These are phyloP conservation scores for Sporothrix dimorphospora DNA, from an alignment of 2,329 filamentous ascomycete species.

Conservation along the genomic window DNA sequence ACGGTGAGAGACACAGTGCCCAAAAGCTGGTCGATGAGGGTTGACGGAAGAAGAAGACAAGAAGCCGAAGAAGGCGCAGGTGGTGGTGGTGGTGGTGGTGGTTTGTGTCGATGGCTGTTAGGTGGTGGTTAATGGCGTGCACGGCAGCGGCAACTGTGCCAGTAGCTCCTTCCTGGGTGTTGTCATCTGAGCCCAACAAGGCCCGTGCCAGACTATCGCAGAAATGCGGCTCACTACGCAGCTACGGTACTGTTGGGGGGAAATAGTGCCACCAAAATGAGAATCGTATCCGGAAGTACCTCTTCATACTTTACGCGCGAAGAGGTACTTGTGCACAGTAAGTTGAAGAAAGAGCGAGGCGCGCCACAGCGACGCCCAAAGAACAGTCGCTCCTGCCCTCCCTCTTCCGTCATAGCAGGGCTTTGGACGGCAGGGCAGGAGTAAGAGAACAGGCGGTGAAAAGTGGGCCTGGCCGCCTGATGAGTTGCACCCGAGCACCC, in stretches of 20 bases:
- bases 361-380: not conserved
- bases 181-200: conserved; percentile 23
- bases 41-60: not conserved
- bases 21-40: not conserved
- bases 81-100: no score
- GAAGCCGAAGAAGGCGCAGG: conserved; percentile 7
- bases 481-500: not conserved
- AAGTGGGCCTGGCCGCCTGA: conserved; percentile 4
- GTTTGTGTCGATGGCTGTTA: conserved; percentile 1
- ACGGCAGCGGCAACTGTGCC: not conserved
- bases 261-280: not conserved
- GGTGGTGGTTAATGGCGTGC: conserved; percentile 11
- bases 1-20: not conserved
- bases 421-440: not conserved
- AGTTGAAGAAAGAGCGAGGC: not conserved
- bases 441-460: conserved; percentile 4
- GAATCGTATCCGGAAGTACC: not conserved
- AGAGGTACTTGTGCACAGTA: conserved; percentile 5
- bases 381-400: not conserved
- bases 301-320: not conserved
- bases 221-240: not conserved
- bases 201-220: not conserved
- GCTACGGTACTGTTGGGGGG: not conserved
- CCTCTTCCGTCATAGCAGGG: conserved; percentile 1
- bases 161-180: conserved; percentile 8